Evolutionary conservation across 2,329 filamentous ascomycete genomes (phyloP).

Genomic region (Coniella lustricola): DNA sequence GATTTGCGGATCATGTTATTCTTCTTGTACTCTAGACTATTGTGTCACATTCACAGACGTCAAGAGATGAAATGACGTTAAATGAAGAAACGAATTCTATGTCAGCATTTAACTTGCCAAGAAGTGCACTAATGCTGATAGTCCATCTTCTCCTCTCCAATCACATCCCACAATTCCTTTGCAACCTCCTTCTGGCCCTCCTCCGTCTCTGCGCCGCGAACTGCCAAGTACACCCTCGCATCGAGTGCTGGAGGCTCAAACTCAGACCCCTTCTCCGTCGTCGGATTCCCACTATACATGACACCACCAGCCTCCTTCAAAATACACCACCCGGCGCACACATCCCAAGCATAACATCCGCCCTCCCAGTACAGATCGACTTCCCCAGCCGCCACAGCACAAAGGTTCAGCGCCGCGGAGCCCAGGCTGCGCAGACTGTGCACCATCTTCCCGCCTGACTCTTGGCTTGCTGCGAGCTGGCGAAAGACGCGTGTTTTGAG

Average conservation of each 20-base stretch:
- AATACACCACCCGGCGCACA: conserved; percentile 75
- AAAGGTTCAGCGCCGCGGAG: conserved; percentile 68
- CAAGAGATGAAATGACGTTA: too few species aligned
- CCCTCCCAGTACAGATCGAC: conserved; percentile 76
- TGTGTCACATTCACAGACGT: too few species aligned
- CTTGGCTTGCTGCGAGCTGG: conserved; percentile 49
- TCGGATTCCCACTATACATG: conserved; percentile 62
- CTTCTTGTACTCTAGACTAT: too few species aligned
- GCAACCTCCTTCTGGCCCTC: conserved; percentile 54
- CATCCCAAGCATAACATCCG: conserved; percentile 81
- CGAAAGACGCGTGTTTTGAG: conserved; percentile 62
- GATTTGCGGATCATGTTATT: too few species aligned
- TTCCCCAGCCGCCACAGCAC: conserved; percentile 62
- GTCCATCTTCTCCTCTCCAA: conserved; percentile 48
- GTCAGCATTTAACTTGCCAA: background rate
- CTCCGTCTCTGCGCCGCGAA: conserved; percentile 53
- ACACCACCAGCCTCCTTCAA: conserved; percentile 66
- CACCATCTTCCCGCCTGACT: conserved; percentile 66
- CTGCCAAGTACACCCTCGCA: conserved; percentile 53
- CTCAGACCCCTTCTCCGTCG: conserved; percentile 67
- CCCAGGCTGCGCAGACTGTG: conserved; percentile 66
- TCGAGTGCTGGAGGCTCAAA: conserved; percentile 39
- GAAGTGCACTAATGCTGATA: conserved; percentile 29
- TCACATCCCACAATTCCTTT: conserved; percentile 56
- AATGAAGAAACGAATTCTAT: background rate